Evolutionary conservation across 164 flowering plant species (phyloP), one percentile per base, ranked within the genome.

Genomic region (Echeveria elegans): DNA sequence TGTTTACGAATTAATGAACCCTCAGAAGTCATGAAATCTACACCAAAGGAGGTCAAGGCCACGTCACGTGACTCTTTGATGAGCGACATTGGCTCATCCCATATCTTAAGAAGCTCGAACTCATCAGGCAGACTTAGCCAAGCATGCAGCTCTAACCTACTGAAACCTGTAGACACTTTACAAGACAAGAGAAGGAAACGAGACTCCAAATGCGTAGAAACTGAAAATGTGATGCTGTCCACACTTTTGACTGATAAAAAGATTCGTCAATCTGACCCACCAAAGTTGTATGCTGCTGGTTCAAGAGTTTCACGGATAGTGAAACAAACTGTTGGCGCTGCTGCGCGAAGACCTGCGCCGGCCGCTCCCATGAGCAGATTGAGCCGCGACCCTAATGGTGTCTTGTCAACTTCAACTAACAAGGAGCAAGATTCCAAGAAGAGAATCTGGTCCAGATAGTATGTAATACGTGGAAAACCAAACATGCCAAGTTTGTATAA

Each of bases 381-480:
- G 29, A 75, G 61, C 70, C 71, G 77, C 70, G 83, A 79, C 65
- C 82, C 59, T 24, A 29, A 23, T 14, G 59, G 28, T 53, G 59
- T 70, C 31, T 77, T 68, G 21, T 75, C 72, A 36, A 77, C 75
- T 6, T 31, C 72, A n/a, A n/a, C n/a, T n/a, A n/a, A n/a, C 63
- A 82, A 85, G 70, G 89, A 82, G 28, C 81, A 70, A 56, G 86
- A 82, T 31, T 65, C 10, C 50, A 85, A 75, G 72, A 74, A 80
- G 30, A 82, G 78, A 63, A 72, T 71, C 18, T 85, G 89, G 89
- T 72, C 79, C 36, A 79, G 88, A 72, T 84, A 77, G 72, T 30
- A 38, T 14, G 7, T 14, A 38, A 38, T 38, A 1, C 12, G 11
- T 38, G 11, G 8, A 38, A 38, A 38, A 38, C 41, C 12, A 38